These are phyloP conservation scores for Amoebophrya sp. DNA, from an alignment of 169 alveolate genomes.

Conservation along the genomic window DNA sequence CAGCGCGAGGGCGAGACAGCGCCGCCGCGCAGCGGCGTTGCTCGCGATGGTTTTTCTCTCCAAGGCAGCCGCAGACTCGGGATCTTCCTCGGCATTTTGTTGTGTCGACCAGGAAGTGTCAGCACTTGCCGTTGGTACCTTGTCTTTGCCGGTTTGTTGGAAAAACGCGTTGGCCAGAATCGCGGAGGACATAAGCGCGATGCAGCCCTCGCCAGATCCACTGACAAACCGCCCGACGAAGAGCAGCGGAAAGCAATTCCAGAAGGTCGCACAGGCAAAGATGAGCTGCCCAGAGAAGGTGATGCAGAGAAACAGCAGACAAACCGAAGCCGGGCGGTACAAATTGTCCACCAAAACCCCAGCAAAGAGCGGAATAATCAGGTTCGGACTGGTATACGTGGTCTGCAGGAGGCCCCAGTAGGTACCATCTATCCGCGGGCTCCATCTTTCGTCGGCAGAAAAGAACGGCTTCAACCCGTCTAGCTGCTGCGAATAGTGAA, in stretches of 20 bases:
- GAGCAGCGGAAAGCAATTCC: not conserved
- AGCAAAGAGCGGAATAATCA: not conserved
- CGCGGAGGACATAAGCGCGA: not conserved
- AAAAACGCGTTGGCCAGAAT: not conserved
- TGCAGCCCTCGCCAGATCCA: not conserved
- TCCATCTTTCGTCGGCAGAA: not conserved
- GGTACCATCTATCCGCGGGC: not conserved
- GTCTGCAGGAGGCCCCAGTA: constrained; percentile 9
- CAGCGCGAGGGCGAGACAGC: not conserved
- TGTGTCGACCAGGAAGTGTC: too few relatives aligned
- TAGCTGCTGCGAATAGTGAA: constrained; percentile 2
- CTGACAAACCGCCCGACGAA: not conserved
- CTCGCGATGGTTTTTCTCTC: too few relatives aligned
- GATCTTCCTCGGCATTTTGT: too few relatives aligned
- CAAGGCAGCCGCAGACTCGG: too few relatives aligned
- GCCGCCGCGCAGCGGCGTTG: not conserved
- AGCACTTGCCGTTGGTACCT: not conserved
- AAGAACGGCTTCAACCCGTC: constrained; percentile 5
- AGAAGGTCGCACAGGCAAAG: not conserved
- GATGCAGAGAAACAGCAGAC: not conserved
- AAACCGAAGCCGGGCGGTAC: not conserved
- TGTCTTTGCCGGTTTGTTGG: not conserved
- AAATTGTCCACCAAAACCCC: not conserved
- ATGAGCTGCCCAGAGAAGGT: not conserved
- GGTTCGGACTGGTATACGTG: not conserved